Conservation (phyloP, 768 basidiomycete species). For the Tricholoma sp. region DNA sequence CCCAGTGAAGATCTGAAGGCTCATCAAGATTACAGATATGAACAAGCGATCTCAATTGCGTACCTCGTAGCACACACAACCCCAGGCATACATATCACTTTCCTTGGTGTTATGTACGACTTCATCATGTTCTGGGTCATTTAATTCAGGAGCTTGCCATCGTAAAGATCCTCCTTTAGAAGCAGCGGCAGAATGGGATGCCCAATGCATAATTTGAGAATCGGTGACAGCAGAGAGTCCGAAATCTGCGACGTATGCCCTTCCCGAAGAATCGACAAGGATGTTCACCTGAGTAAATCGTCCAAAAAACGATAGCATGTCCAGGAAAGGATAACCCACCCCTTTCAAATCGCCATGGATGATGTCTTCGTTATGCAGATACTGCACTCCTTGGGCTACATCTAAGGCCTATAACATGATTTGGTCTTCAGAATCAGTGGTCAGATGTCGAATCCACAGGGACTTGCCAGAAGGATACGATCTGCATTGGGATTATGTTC, state of each 20-base stretch:
- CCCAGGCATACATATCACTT: slow-evolving; percentile 27
- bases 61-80: slow-evolving; percentile 25
- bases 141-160: too few relatives aligned
- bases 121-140: slow-evolving; percentile 1
- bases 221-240: slow-evolving; percentile 21
- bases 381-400: slow-evolving; percentile 22
- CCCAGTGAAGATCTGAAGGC: slow-evolving; percentile 21
- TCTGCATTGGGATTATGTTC: slow-evolving; percentile 14
- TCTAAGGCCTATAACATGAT: too few relatives aligned
- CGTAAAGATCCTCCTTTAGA: slow-evolving; percentile 18
- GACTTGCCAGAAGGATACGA: slow-evolving; percentile 27
- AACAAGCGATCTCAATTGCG: background rate
- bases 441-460: too few relatives aligned
- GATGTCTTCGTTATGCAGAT: slow-evolving; percentile 21
- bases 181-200: slow-evolving; percentile 11
- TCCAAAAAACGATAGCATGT: background rate
- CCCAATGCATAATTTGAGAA: slow-evolving; percentile 13
- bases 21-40: background rate
- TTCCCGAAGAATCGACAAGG: slow-evolving; percentile 18
- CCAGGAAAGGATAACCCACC: slow-evolving; percentile 6
- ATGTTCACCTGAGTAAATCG: slow-evolving; percentile 17
- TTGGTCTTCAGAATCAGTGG: too few relatives aligned
- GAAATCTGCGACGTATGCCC: slow-evolving; percentile 24
- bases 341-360: slow-evolving; percentile 30
- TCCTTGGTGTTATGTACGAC: slow-evolving; percentile 10